Base-by-base conservation (phyloP, 1,284 basidiomycete species). In the Agroathelia rolfsii region DNA sequence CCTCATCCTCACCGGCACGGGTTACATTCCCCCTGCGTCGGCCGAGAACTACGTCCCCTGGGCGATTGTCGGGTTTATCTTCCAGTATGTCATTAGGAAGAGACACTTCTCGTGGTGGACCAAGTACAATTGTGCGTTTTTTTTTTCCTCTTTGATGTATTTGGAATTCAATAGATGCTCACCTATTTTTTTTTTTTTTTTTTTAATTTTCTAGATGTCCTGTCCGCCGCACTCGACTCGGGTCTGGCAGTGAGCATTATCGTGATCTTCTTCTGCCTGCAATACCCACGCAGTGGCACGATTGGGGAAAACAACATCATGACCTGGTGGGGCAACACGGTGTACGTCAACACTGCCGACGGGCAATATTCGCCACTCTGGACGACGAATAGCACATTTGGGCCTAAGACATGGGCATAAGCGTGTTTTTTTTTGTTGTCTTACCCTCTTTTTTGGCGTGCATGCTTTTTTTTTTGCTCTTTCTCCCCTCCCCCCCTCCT, bases 81-180 rank as follows among this genome's bases (percentile, higher is more conserved):
- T 66, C 39, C 61, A 70, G 39, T 70, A 57, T 42, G 41, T 62
- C 12, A 46, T 68, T 10, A 49, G 66, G 0, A 51, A 56, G 20
- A 49, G 66, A 28, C 60, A 71, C 43, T 82, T 81, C 56, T 55
- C 65, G 0, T 81, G 76, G 74, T 83, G 78, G 79, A 64, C 69
- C 14, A 79, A 79, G 55, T 62, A 56, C 47, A 61, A 61, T 42
- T 61, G 32, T 43, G 24, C 30, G 39, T 27, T 20, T 10, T 11
- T 6, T 30, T 18, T 13, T 9, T 9, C 30, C 19, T 21, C 18
- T 12, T 8, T 11, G 6, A 7, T n/a, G 10, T 9, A 6, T n/a
- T n/a, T n/a, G n/a, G n/a, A n/a, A n/a, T n/a, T n/a, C n/a, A n/a
- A n/a, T n/a, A n/a, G n/a, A n/a, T n/a, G n/a, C n/a, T n/a, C n/a